phyloP scores from a whole-genome alignment of 495 filamentous ascomycete genomes.

The Acidiella bohemica region DNA sequence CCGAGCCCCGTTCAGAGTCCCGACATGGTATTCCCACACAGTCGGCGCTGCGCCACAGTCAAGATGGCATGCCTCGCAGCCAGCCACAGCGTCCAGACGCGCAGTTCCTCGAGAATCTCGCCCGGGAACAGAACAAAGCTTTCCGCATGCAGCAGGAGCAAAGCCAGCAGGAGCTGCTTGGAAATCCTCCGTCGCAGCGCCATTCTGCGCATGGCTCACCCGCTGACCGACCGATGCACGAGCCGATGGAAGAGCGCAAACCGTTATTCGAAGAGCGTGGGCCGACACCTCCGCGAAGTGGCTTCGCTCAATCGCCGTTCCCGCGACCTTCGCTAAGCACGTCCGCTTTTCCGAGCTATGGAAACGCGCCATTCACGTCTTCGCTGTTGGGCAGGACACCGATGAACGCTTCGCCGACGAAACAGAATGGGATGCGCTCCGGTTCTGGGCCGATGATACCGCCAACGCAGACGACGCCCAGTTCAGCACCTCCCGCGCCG shows the following conservation, averaged over 20 bases:
- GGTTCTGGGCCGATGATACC: slow-evolving; percentile 2
- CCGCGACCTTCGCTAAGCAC: neutral
- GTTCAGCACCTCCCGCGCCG: too few species aligned
- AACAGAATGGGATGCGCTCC: slow-evolving; percentile 13
- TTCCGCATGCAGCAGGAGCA: slow-evolving; percentile 13
- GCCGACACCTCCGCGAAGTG: slow-evolving; percentile 7
- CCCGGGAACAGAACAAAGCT: slow-evolving; percentile 11
- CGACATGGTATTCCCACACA: neutral
- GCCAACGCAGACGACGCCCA: neutral
- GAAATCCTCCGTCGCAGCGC: slow-evolving; percentile 5
- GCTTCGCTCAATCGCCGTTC: slow-evolving; percentile 5
- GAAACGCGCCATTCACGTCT: neutral
- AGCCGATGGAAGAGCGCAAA: slow-evolving; percentile 9
- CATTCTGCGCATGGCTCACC: slow-evolving; percentile 12
- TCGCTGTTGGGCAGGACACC: slow-evolving; percentile 8
- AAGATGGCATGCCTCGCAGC: slow-evolving; percentile 8
- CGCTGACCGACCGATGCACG: slow-evolving; percentile 5
- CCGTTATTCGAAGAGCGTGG: slow-evolving; percentile 10
- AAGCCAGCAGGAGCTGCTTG: slow-evolving; percentile 9
- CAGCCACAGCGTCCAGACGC: slow-evolving; percentile 3
- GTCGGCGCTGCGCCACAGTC: neutral
- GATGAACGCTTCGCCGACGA: slow-evolving; percentile 8
- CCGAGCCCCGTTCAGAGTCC: slow-evolving; percentile 12
- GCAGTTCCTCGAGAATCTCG: slow-evolving; percentile 3
- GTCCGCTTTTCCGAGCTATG: neutral